Percentiles rank a stretch among this genome's conserved stretches.
These are phyloP conservation scores for Uncinocarpus reesii DNA, from an alignment of 2,329 filamentous ascomycete genomes.

Conservation along the genomic window DNA sequence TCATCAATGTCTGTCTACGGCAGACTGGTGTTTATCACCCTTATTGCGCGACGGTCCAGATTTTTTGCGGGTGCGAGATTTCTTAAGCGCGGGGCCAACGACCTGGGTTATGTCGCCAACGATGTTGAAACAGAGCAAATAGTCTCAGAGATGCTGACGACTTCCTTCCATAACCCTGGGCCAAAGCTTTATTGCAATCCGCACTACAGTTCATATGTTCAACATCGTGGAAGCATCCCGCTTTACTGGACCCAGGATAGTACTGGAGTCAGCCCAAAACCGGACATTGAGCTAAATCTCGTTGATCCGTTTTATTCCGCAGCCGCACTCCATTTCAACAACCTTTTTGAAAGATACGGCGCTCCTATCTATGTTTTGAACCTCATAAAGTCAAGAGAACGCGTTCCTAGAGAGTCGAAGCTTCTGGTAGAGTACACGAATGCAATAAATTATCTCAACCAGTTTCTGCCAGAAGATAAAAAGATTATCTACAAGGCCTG, in stretches of 20 bases:
- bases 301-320: conserved; percentile 92
- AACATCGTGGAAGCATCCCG: conserved; percentile 92
- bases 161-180: conserved; percentile 87
- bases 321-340: conserved; percentile 87
- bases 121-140: conserved; percentile 99
- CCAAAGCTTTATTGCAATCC: conserved; percentile 77
- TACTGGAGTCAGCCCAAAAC: conserved; percentile 89
- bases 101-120: conserved; percentile 90
- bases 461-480: conserved; percentile 72
- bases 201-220: conserved; percentile 89
- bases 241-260: conserved; percentile 96
- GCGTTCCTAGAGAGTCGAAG: conserved; percentile 83
- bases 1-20: conserved; percentile 77
- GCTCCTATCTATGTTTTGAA: conserved; percentile 87
- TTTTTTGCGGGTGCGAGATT: conserved; percentile 93
- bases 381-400: conserved; percentile 77
- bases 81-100: conserved; percentile 87
- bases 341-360: conserved; percentile 86
- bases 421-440: conserved; percentile 76
- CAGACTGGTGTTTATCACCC: conserved; percentile 76
- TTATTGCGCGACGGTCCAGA: conserved; percentile 83
- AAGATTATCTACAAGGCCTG: conserved; percentile 91
- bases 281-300: conserved; percentile 90
- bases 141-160: conserved; percentile 85
- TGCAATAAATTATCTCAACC: conserved; percentile 84